A percentile compares a stretch with the other conserved stretches of the same genome.
These are phyloP conservation scores for Raddia guianensis DNA, from an alignment of 176 grass and related monocot species.

Conservation along the genomic window DNA sequence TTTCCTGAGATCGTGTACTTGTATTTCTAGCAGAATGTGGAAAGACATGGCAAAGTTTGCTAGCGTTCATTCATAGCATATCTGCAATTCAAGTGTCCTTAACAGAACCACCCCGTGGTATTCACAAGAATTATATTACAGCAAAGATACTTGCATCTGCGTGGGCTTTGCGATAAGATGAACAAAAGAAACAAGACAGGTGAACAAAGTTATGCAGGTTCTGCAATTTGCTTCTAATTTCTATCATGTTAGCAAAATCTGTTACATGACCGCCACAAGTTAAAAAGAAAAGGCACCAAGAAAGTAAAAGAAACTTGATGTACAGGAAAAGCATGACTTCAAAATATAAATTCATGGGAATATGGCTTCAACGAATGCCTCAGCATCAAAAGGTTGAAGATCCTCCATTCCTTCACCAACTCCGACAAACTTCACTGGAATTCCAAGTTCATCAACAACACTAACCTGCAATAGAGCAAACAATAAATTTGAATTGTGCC, in stretches of 20 bases:
- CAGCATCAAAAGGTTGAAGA: conserved; percentile 90
- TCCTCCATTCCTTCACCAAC: conserved; percentile 95
- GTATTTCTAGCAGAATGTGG: not conserved
- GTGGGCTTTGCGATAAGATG: not conserved
- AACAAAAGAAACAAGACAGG: not conserved
- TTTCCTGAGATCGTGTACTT: not conserved
- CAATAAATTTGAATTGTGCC: not conserved
- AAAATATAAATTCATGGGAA: conserved; percentile 59
- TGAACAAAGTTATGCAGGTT: not conserved
- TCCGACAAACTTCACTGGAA: conserved; percentile 92
- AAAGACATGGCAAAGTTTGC: not conserved
- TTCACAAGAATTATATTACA: not conserved
- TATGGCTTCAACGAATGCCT: conserved; percentile 94
- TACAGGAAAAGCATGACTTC: not conserved
- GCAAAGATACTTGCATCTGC: not conserved
- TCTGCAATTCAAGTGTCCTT: not conserved
- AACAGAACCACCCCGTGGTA: not conserved
- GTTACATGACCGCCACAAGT: not conserved
- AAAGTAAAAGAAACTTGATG: not conserved
- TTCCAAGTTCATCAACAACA: conserved; percentile 93
- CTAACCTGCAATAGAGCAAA: conserved; percentile 66
- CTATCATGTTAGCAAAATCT: conserved; percentile 21
- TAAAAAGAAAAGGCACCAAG: not conserved
- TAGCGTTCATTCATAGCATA: not conserved
- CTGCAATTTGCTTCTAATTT: conserved; percentile 16